Evolutionary conservation across 1,284 basidiomycete genomes (phyloP), one percentile per base, ranked within the genome.

Genomic region (Omphalotus olearius): DNA sequence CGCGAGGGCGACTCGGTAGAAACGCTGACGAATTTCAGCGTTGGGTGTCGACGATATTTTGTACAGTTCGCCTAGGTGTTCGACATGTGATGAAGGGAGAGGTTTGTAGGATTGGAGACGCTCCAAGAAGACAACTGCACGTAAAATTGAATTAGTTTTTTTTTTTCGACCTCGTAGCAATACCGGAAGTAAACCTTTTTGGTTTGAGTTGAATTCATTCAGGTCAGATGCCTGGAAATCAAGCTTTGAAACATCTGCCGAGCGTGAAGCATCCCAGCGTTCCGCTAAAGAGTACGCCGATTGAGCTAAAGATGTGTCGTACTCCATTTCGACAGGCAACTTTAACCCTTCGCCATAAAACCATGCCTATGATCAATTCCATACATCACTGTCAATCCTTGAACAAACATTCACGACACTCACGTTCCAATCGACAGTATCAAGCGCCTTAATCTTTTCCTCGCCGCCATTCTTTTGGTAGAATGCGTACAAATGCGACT

Each of bases 311-410:
- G 86, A 81, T 28, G 79, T 78, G 62, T 98, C 93, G 61, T 96
- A 98, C 59, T 87, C 75, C 69, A 93, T 79, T 62, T 88, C 72
- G 1, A 87, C 90, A 0, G 92, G 93, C 14, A 97, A 78, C 55
- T 84, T 74, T 6, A 76, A 57, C 0, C 93, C 93, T 64, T 89
- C 85, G 38, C 94, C 94, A 61, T 89, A 81, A 41, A 97, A 72
- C 94, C 94, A 98, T 39, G 79, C 85, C 80, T 92, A 60, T n/a
- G 13, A 9, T 33, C 13, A 33, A 33, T 7, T 9, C 7, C 13
- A 10, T 13, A 33, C 9, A 7, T 33, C 30, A 33, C 23, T 23
- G 23, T 5, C 25, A 35, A 30, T 14, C 25, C 35, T 33, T 49
- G 28, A 45, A 44, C 45, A 20, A 40, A 42, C 51, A 26, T n/a